Base-by-base conservation (phyloP, 202 grass and related monocot species). In the Zoysia matrella region DNA sequence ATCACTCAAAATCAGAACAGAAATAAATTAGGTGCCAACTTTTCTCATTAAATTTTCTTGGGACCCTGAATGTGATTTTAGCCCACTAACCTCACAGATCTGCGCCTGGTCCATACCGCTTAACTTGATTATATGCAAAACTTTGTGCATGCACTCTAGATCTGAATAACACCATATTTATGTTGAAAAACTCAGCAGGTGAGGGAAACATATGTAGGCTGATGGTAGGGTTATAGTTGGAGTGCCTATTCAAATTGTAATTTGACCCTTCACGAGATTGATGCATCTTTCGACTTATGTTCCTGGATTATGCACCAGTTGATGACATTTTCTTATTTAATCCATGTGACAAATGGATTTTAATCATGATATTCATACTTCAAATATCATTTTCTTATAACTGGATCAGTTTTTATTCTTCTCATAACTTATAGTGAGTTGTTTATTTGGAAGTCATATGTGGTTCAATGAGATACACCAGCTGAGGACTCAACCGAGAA, bases 371-470 rank as follows among this genome's bases (percentile, higher is more conserved):
- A 74, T 47, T 60, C 50, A 40, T 64, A 64, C 30, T 44, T 50
- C 4, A 50, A 6, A 65, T 62, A 8, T 52, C 71, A 43, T 15
- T 15, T 69, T 69, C 16, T 7, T 9, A 6, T 58, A 15, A 58
- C 16, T 60, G 57, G 30, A 60, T 7, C 57, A 8, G 7, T 57
- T 39, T 3, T 42, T 49, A 8, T 44, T 71, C 11, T 83, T 51
- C 36, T 49, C 69, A n/a, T 57, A 76, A 67, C 36, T 72, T 60
- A 52, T 4, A 16, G 60, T 60, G 60, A 66, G 45, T 18, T 40
- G 7, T 67, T 15, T 40, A 43, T 22, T 64, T 71, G 70, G 18
- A 75, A 55, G 3, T 7, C 42, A 74, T 88, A 50, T 51, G 75
- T 13, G 7, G 55, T 4, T 58, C 15, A 58, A 58, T 1, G 22